Base-by-base conservation (phyloP, 2,329 filamentous ascomycete species). In the Blastomyces silverae region DNA sequence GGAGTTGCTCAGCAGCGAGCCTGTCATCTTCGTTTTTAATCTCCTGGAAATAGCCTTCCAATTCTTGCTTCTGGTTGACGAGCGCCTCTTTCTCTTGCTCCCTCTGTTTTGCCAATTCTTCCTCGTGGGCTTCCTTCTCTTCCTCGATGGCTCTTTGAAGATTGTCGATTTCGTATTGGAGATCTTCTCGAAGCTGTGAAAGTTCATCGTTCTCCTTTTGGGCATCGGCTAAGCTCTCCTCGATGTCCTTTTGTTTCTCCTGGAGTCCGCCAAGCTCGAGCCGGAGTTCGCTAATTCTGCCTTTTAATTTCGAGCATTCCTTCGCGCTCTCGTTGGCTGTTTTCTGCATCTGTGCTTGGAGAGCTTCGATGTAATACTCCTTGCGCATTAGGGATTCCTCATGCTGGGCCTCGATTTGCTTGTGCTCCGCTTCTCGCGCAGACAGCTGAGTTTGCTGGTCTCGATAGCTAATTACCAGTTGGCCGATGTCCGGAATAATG, bases 361-460 rank as follows among this genome's bases (percentile, higher is more conserved):
- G 69, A 17, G 79, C 76, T 66, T 81, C 78, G 64, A 85, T 82
- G 67, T 84, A 81, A 62, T 77, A 79, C 59, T 85, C 82, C 69
- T 84, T 84, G 62, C 78, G 77, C 72, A 80, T 79, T 46, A 84
- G 70, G 39, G 78, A 79, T 66, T 83, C 80, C 60, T 82, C 78
- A 66, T 84, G 80, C 65, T 83, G 80, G 53, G 73, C 74, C 65
- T 80, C 77, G 25, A 80, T 75, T 65, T 82, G 78, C 63, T 79
- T 81, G 66, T 82, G 78, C 61, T 82, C 75, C 39, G 80, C 78
- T 66, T 83, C 82, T 20, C 81, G 77, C 42, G 78, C 76, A 37
- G 77, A 78, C 13, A 84, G 75, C 69, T 83, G 81, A 62, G 74
- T 79, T 64, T 83, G 80, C 2, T 80, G 81, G 64, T 80, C 79